Evolutionary conservation across 2,329 filamentous ascomycete species (phyloP), one percentile per base, ranked within the genome.

Genomic region (Geosmithia flava): DNA sequence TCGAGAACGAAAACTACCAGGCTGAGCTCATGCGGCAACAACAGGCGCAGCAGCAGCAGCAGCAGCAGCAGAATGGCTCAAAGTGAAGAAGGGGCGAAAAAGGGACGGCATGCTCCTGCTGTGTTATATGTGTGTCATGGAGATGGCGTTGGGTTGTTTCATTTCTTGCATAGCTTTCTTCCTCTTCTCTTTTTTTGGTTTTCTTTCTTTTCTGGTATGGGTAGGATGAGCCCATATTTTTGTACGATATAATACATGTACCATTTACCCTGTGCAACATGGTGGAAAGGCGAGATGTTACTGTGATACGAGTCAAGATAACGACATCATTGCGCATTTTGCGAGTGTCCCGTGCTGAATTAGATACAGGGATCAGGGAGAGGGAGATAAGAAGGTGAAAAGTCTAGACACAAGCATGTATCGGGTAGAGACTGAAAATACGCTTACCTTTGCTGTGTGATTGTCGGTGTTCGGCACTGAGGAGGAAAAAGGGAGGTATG

Each of bases 1-100:
- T 75, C 17, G 80, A 83, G 67, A 83, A 83, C 54, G 76, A 82
- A 58, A 75, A 75, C 60, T 80, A 74, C 57, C 54, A 58, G 46
- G 53, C 57, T 13, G 60, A 66, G 52, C 33, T 48, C 4, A 23
- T 27, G 43, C 17, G 19, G 19, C 41, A 33, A 8, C 61, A 65
- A 54, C 57, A 61, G 49, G 54, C 57, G 53, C 53, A 56, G 48
- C 53, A 56, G 51, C 49, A 51, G 50, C 48, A 54, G 45, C 50
- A 56, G 49, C 53, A 61, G 48, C 30, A 47, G 11, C 41, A 42
- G 27, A 42, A 52, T 27, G 17, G 33, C 16, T 39, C 29, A 30
- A 46, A 45, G 41, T 44, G 40, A 47, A 27, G 23, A 27, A 5
- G 23, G 8, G 23, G 8, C 23, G 4, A 4, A 5, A 27, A 20